Percentiles rank a stretch among this genome's conserved stretches.
phyloP scores from a whole-genome alignment of 192 early-diverging fungal genomes.

The Mortierella claussenii region DNA sequence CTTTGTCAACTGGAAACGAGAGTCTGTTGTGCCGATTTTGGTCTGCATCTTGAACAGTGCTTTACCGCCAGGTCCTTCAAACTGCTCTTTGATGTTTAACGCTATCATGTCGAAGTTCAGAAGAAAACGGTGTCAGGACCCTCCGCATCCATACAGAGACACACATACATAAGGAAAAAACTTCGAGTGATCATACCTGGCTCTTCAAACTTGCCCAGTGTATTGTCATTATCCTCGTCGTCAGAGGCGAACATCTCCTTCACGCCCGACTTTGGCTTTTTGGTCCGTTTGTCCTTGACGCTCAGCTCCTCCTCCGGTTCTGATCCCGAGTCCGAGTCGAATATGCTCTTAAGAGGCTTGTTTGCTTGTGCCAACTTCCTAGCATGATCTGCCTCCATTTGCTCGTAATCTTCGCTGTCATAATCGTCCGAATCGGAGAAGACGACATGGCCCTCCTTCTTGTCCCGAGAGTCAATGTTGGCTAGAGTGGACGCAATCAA shows the following conservation, averaged over 20 bases:
- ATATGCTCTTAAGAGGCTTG: slow-evolving; percentile 47
- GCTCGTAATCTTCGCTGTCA: slow-evolving; percentile 39
- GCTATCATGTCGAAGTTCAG: slow-evolving; percentile 15
- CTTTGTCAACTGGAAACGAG: slow-evolving; percentile 61
- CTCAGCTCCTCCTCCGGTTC: slow-evolving; percentile 18
- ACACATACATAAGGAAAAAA: no score
- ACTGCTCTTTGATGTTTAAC: slow-evolving; percentile 60
- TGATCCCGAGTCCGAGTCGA: slow-evolving; percentile 46
- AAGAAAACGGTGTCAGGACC: not conserved
- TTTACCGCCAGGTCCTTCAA: slow-evolving; percentile 61
- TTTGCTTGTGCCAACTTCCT: slow-evolving; percentile 32
- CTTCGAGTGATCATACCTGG: slow-evolving; percentile 15
- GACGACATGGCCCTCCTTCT: slow-evolving; percentile 47
- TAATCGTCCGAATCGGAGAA: slow-evolving; percentile 49
- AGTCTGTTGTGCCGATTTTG: slow-evolving; percentile 57
- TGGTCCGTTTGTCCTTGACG: not conserved
- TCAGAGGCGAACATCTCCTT: slow-evolving; percentile 68
- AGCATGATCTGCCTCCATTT: slow-evolving; percentile 41
- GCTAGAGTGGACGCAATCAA: slow-evolving; percentile 43
- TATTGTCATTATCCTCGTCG: slow-evolving; percentile 47
- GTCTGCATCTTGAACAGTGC: slow-evolving; percentile 60
- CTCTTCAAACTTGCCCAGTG: slow-evolving; percentile 10
- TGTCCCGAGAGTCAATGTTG: slow-evolving; percentile 47
- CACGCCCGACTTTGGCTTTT: slow-evolving; percentile 27
- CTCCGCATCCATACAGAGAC: not conserved